These are phyloP conservation scores for Apiospora phragmitis DNA, from an alignment of 2,329 filamentous ascomycete genomes.

Conservation along the genomic window DNA sequence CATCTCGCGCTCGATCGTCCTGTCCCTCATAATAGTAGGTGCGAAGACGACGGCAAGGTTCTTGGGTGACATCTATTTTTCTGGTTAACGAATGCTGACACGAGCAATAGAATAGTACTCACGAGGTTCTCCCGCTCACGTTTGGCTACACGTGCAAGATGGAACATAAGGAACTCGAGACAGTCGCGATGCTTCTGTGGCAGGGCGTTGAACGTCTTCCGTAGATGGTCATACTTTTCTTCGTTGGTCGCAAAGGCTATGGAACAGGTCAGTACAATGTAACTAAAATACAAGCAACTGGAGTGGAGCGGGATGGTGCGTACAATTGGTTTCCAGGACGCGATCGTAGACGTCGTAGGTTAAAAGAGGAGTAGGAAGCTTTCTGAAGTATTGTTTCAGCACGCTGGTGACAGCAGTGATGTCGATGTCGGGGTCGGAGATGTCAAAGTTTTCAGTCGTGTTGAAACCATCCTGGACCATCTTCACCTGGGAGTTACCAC, in stretches of 20 bases:
- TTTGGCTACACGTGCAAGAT: conserved; percentile 82
- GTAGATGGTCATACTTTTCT: conserved; percentile 71
- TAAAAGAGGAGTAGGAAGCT: conserved; percentile 83
- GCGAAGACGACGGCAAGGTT: conserved; percentile 97
- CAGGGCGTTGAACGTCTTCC: conserved; percentile 73
- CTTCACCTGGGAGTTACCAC: conserved; percentile 88
- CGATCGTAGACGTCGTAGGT: conserved; percentile 92
- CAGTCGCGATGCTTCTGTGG: conserved; percentile 85
- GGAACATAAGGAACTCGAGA: conserved; percentile 91
- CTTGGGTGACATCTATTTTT: conserved; percentile 81
- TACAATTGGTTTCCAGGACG: conserved; percentile 78
- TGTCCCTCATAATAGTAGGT: conserved; percentile 93
- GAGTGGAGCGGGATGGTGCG: conserved; percentile 30
- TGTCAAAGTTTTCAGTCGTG: conserved; percentile 80
- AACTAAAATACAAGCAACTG: background rate
- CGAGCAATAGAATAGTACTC: conserved; percentile 33
- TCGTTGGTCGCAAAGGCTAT: conserved; percentile 64
- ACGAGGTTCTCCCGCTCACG: conserved; percentile 83
- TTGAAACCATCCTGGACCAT: conserved; percentile 90
- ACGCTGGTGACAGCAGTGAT: conserved; percentile 96
- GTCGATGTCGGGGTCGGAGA: conserved; percentile 89
- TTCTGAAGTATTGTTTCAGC: conserved; percentile 96
- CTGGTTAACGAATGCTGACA: background rate
- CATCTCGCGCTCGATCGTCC: conserved; percentile 90
- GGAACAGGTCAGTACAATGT: conserved; percentile 13